Conservation (phyloP, 2,329 filamentous ascomycete species). For the Botryotinia convoluta region DNA sequence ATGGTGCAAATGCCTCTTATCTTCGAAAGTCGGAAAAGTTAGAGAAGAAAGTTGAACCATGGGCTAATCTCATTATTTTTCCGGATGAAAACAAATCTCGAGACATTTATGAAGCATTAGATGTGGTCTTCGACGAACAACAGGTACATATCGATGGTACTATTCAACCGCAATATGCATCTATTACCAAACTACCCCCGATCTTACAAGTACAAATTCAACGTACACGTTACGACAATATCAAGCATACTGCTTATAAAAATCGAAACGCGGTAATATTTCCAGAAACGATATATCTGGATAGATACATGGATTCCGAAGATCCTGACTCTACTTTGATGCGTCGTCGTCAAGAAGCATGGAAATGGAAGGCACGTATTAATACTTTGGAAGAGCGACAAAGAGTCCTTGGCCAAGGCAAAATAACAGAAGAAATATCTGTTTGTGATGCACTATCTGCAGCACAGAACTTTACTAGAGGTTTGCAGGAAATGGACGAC, state of each 20-base stretch:
- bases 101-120: conserved; percentile 80
- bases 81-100: conserved; percentile 49
- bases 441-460: conserved; percentile 35
- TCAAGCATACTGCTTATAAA: conserved; percentile 60
- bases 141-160: conserved; percentile 65
- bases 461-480: conserved; percentile 44
- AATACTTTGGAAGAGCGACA: conserved; percentile 48
- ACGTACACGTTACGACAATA: conserved; percentile 69
- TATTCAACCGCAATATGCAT: conserved; percentile 61
- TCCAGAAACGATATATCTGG: conserved; percentile 79
- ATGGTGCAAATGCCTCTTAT: conserved; percentile 60
- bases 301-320: conserved; percentile 76
- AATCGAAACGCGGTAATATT: conserved; percentile 76
- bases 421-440: conserved; percentile 28
- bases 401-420: conserved; percentile 28
- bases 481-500: conserved; percentile 44
- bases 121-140: conserved; percentile 80
- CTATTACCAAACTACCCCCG: conserved; percentile 74
- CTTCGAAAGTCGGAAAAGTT: conserved; percentile 50
- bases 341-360: conserved; percentile 64
- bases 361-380: conserved; percentile 69
- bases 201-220: conserved; percentile 89
- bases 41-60: conserved; percentile 44
- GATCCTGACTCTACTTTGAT: conserved; percentile 57
- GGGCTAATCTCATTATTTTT: conserved; percentile 58